Conservation (phyloP, 2,329 filamentous ascomycete genomes). For the Xylariaceae sp. region DNA sequence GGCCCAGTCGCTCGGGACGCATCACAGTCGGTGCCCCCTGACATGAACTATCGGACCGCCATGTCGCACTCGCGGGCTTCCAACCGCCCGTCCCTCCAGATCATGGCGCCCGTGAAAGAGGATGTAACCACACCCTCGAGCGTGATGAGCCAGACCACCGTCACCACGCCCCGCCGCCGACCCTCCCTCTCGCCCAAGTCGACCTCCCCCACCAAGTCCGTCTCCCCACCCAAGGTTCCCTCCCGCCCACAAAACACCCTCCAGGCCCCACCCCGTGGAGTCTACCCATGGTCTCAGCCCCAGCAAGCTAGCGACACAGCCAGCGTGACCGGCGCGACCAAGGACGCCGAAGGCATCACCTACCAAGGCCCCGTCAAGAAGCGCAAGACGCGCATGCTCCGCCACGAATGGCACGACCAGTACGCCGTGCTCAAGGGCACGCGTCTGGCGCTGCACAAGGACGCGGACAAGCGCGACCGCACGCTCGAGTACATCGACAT, state of each 20-base stretch:
- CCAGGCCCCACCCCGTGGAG: slow-evolving; percentile 49
- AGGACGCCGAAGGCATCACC: slow-evolving; percentile 49
- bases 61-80: slow-evolving; percentile 46
- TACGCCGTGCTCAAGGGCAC: slow-evolving; percentile 82
- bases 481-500: slow-evolving; percentile 78
- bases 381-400: slow-evolving; percentile 80
- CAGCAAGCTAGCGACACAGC: slow-evolving; percentile 28
- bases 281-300: slow-evolving; percentile 53
- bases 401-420: slow-evolving; percentile 89
- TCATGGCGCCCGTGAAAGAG: slow-evolving; percentile 66
- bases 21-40: slow-evolving; percentile 87
- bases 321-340: slow-evolving; percentile 29
- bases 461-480: slow-evolving; percentile 43
- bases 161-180: slow-evolving; percentile 34
- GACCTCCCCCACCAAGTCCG: slow-evolving; percentile 19
- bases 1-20: slow-evolving; percentile 71
- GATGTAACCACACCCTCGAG: slow-evolving; percentile 43
- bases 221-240: slow-evolving; percentile 32
- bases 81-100: slow-evolving; percentile 62
- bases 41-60: slow-evolving; percentile 70
- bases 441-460: slow-evolving; percentile 69
- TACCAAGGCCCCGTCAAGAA: slow-evolving; percentile 92
- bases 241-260: slow-evolving; percentile 34
- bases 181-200: slow-evolving; percentile 34
- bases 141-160: slow-evolving; percentile 20